A percentile compares a stretch with the other conserved stretches of the same genome.
Conservation (phyloP, 805 yeast species). For the Spathaspora passalidarum region DNA sequence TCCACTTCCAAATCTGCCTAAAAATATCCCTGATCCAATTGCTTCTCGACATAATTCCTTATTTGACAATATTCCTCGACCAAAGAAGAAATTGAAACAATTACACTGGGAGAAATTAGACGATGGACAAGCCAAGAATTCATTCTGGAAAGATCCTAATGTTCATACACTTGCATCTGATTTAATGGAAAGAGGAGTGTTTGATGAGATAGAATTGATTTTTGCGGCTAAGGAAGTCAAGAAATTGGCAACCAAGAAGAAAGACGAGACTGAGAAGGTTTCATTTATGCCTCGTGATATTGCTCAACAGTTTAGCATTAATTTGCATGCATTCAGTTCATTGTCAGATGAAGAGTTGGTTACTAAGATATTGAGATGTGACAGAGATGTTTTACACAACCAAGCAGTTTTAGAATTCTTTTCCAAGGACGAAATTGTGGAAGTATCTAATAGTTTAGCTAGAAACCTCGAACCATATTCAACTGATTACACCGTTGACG, state of each 20-base stretch:
- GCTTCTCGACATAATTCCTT: background rate
- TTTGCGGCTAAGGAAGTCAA: slow-evolving; percentile 57
- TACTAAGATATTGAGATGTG: slow-evolving; percentile 57
- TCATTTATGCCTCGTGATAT: slow-evolving; percentile 65
- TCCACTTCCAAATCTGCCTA: slow-evolving; percentile 12
- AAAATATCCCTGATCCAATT: slow-evolving; percentile 7
- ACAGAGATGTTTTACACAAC: slow-evolving; percentile 49
- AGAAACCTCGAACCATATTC: slow-evolving; percentile 64
- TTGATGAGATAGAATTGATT: slow-evolving; percentile 58
- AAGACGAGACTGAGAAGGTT: slow-evolving; percentile 44
- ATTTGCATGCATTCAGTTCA: slow-evolving; percentile 60
- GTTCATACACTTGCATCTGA: slow-evolving; percentile 45
- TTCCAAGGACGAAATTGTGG: slow-evolving; percentile 60
- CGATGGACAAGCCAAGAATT: slow-evolving; percentile 41
- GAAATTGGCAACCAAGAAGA: slow-evolving; percentile 42
- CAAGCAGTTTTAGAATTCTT: slow-evolving; percentile 66
- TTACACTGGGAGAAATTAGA: slow-evolving; percentile 82
- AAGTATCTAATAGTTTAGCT: slow-evolving; percentile 53
- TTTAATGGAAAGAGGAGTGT: slow-evolving; percentile 56
- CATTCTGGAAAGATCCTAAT: slow-evolving; percentile 59
- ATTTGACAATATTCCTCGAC: slow-evolving; percentile 53
- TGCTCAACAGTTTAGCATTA: slow-evolving; percentile 79
- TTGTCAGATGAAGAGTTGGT: slow-evolving; percentile 55
- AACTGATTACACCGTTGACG: slow-evolving; percentile 39
- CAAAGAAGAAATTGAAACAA: slow-evolving; percentile 64